Percentiles rank a stretch among this genome's conserved stretches.
phyloP scores from a whole-genome alignment of 768 basidiomycete genomes.

The Arthromyces matolae region DNA sequence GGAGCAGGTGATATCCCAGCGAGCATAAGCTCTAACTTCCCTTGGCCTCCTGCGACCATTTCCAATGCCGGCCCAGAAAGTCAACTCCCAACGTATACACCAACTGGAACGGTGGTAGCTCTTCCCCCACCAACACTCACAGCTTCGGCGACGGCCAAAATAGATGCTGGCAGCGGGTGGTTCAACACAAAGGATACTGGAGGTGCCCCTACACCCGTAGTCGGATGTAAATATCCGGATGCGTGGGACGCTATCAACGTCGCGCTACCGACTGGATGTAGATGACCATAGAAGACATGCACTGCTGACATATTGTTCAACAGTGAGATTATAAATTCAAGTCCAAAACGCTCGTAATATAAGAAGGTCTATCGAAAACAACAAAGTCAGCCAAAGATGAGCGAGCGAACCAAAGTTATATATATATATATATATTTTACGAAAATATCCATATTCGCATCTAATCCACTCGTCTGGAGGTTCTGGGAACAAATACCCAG shows the following conservation, averaged over 20 bases:
- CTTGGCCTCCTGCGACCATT: slow-evolving; percentile 67
- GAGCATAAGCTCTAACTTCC: slow-evolving; percentile 34
- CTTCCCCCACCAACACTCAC: slow-evolving; percentile 45
- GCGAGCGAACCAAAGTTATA: too few relatives aligned
- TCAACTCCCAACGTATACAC: slow-evolving; percentile 61
- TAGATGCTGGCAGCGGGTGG: slow-evolving; percentile 54
- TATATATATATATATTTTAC: too few relatives aligned
- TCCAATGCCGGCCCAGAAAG: slow-evolving; percentile 31
- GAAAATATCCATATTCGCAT: too few relatives aligned
- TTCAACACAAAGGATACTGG: slow-evolving; percentile 44
- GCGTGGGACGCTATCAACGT: slow-evolving; percentile 35
- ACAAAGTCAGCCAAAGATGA: too few relatives aligned
- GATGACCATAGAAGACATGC: too few relatives aligned
- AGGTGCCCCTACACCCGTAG: slow-evolving; percentile 43
- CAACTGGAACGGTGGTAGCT: slow-evolving; percentile 58
- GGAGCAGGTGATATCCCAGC: slow-evolving; percentile 47
- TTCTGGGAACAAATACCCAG: slow-evolving; percentile 22
- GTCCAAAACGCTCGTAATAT: too few relatives aligned
- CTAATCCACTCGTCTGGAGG: slow-evolving; percentile 14
- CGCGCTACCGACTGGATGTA: slow-evolving; percentile 29
- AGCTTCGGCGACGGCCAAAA: slow-evolving; percentile 33
- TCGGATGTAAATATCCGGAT: slow-evolving; percentile 57
- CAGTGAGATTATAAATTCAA: too few relatives aligned
- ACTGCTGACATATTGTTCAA: too few relatives aligned
- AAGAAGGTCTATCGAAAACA: too few relatives aligned